Evolutionary conservation across 352 stramenopile species (phyloP).

Genomic region (Pythium insidiosum): DNA sequence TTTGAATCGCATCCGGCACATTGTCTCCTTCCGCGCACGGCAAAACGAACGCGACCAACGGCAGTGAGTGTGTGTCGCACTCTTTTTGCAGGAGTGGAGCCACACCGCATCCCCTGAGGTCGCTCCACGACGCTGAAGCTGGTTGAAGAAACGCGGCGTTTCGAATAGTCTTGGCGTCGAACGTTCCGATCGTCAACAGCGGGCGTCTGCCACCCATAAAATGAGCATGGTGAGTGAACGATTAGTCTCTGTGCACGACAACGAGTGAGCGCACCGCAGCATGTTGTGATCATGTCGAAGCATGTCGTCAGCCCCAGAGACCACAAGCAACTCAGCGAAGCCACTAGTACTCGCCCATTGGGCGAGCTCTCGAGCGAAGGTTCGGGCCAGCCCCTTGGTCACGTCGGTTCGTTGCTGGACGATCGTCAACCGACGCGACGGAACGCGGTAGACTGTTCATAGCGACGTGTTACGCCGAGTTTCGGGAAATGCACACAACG

Average conservation of each 20-base stretch:
- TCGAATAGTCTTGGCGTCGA: neutral
- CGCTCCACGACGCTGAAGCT: conserved; percentile 20
- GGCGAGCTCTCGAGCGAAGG: conserved; percentile 48
- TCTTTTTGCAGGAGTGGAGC: conserved; percentile 36
- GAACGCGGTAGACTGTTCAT: conserved; percentile 48
- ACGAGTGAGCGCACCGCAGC: conserved; percentile 26
- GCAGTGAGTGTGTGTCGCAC: conserved; percentile 23
- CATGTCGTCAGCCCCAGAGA: conserved; percentile 75
- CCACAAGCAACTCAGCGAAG: conserved; percentile 38
- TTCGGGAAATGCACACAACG: neutral
- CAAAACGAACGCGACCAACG: conserved; percentile 56
- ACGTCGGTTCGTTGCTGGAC: conserved; percentile 61
- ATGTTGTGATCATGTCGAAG: conserved; percentile 71
- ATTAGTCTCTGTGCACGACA: neutral
- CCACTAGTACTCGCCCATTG: conserved; percentile 37
- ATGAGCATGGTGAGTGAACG: neutral
- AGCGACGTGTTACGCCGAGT: neutral
- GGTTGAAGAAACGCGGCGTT: conserved; percentile 16
- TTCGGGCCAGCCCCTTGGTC: conserved; percentile 34
- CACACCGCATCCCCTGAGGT: conserved; percentile 49
- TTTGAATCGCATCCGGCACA: conserved; percentile 51
- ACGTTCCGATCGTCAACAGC: conserved; percentile 40
- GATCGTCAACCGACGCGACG: conserved; percentile 53
- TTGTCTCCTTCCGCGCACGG: conserved; percentile 76
- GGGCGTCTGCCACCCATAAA: conserved; percentile 20